phyloP scores from a whole-genome alignment of 2,329 filamentous ascomycete species.

The Colletotrichum cordylinicola region DNA sequence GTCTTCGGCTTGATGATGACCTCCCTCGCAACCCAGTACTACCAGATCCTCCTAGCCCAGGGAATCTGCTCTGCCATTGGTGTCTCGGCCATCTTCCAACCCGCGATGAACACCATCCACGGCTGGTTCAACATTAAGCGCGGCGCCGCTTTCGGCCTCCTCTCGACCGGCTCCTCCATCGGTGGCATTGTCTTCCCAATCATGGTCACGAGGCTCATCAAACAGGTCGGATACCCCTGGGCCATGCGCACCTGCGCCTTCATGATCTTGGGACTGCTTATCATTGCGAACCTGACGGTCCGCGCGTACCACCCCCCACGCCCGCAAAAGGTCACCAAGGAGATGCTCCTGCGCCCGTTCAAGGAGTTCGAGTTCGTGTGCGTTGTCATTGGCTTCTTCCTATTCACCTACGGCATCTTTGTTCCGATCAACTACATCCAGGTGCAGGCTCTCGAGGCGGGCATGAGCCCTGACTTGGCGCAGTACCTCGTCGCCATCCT shows the following conservation, averaged over 20 bases:
- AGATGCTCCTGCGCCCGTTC: conserved; percentile 36
- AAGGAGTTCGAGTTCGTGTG: conserved; percentile 36
- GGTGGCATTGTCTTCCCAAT: conserved; percentile 47
- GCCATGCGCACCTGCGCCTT: conserved; percentile 44
- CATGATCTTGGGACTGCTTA: conserved; percentile 37
- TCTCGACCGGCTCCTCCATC: conserved; percentile 39
- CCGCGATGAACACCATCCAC: conserved; percentile 35
- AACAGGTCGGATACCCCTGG: conserved; percentile 42
- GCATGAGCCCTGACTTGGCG: conserved; percentile 31
- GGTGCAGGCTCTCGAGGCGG: conserved; percentile 33
- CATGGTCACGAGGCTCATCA: conserved; percentile 41
- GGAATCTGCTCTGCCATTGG: conserved; percentile 42
- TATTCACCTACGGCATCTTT: conserved; percentile 41
- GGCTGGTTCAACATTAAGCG: conserved; percentile 40
- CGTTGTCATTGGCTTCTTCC: conserved; percentile 36
- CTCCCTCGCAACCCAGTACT: conserved; percentile 49
- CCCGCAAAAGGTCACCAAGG: conserved; percentile 32
- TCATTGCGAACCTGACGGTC: conserved; percentile 38
- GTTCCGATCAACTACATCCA: conserved; percentile 41
- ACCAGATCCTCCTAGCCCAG: conserved; percentile 45
- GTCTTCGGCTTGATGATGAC: conserved; percentile 71
- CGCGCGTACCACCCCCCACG: conserved; percentile 28
- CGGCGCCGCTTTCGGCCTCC: conserved; percentile 39
- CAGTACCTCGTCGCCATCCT: conserved; percentile 43
- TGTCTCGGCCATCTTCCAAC: conserved; percentile 37